Base-by-base conservation (phyloP, 768 basidiomycete species). In the Saitozyma sp. region DNA sequence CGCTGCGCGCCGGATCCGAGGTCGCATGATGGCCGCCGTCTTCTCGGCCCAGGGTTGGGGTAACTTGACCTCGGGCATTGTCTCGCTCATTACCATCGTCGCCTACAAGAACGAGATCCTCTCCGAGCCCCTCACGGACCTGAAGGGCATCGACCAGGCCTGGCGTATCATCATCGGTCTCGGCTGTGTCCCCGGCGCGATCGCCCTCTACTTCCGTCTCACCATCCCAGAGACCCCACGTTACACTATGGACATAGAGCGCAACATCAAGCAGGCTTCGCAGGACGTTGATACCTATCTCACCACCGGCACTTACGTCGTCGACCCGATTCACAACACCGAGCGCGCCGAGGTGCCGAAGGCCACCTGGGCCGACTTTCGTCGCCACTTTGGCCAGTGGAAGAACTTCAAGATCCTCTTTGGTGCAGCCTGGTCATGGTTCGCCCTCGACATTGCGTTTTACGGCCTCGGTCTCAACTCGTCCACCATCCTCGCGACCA, bases 201-300 rank as follows among this genome's bases (percentile, higher is more conserved):
- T 91, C 60, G 91, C 90, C 17, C 86, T 93, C 54, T 93, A 92
- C 82, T 93, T 90, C 88, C 90, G 92, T 76, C 84, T 93, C 40
- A 92, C 91, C 29, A 92, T 94, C 71, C 90, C 91, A 3, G 91
- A 93, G 78, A 93, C 91, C 0, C 92, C 92, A 29, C 90, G 92
- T 66, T 87, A 77, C 78, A 95, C 92, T 62, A 92, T 93, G 89
- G 92, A 94, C 82, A 85, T 94, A 63, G 90, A 92, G 79, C 84
- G 88, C 54, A 91, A 93, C 77, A 81, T 94, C 50, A 82, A 84
- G 45, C 89, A 88, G 74, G 92, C 91, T 8, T 59, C 85, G 0
- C 80, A 83, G 39, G 92, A 93, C 70, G 89, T 92, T 65, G 84
- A 88, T 61, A 83, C 83, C 50, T 89, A 90, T 59, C 65, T 92